A percentile compares a stretch with the other conserved stretches of the same genome.
These are phyloP conservation scores for Fusarium cyanostomum DNA, from an alignment of 2,329 filamentous ascomycete genomes.

Conservation along the genomic window DNA sequence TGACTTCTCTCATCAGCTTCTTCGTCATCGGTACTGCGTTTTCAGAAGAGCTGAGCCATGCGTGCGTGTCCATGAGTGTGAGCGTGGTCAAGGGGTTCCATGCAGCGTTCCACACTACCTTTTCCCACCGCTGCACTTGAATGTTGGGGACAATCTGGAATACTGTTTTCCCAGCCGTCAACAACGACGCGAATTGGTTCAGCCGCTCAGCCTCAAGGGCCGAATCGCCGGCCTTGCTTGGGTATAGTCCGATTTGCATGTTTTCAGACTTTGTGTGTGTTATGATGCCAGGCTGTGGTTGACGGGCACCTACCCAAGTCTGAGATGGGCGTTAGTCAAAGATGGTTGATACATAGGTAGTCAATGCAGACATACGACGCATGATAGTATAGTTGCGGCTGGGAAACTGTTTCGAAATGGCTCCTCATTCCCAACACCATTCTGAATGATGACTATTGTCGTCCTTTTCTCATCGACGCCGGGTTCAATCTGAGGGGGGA, in stretches of 20 bases:
- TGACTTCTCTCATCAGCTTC: conserved; percentile 62
- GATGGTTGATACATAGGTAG: too few relatives aligned
- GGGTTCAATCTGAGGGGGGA: conserved; percentile 40
- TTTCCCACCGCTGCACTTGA: conserved; percentile 67
- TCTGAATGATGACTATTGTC: conserved; percentile 68
- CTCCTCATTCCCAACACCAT: conserved; percentile 68
- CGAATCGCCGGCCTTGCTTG: conserved; percentile 46
- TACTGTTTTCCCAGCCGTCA: conserved; percentile 55
- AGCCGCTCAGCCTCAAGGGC: conserved; percentile 51
- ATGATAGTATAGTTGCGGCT: conserved; percentile 61
- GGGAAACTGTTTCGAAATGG: conserved; percentile 61
- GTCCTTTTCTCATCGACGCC: conserved; percentile 54
- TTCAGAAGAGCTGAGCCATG: conserved; percentile 57
- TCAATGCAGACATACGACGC: conserved; percentile 55
- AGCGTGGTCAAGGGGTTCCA: conserved; percentile 70
- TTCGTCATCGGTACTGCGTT: conserved; percentile 60
- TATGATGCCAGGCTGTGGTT: conserved; percentile 59
- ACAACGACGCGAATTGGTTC: conserved; percentile 51
- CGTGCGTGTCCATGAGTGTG: conserved; percentile 61
- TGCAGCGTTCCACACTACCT: conserved; percentile 67
- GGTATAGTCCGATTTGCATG: conserved; percentile 64
- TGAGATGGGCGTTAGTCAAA: conserved; percentile 26
- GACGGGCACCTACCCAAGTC: conserved; percentile 64
- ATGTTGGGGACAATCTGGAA: conserved; percentile 62
- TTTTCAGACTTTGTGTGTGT: conserved; percentile 62